These are phyloP conservation scores for Saksenaea oblongispora DNA, from an alignment of 371 early-diverging fungal genomes.

Conservation along the genomic window DNA sequence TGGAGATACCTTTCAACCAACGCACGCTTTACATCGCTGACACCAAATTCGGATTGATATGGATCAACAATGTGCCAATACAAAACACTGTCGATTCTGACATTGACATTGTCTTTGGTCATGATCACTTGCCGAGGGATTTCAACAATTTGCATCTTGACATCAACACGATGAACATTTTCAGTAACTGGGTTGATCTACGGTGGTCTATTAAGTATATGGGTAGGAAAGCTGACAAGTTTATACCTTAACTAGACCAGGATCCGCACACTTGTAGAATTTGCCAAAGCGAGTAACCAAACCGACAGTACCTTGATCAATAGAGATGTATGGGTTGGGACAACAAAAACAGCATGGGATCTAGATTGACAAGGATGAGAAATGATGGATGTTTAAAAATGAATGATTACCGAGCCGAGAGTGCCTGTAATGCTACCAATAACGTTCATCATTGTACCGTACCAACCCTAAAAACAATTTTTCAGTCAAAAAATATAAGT, in stretches of 20 bases:
- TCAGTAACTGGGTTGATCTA: constrained; percentile 76
- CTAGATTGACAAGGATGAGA: constrained; percentile 9
- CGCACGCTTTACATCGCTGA: constrained; percentile 73
- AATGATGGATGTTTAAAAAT: background rate
- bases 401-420: constrained; percentile 41
- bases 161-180: constrained; percentile 61
- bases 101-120: constrained; percentile 87
- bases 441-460: constrained; percentile 54
- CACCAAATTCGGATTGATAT: constrained; percentile 75
- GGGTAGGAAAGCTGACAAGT: background rate
- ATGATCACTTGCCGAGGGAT: constrained; percentile 82
- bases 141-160: constrained; percentile 75
- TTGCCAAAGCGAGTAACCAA: constrained; percentile 81
- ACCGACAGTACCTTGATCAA: constrained; percentile 76
- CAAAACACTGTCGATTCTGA: constrained; percentile 82
- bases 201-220: background rate
- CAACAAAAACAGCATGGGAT: constrained; percentile 55
- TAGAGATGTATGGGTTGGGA: constrained; percentile 76
- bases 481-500: background rate
- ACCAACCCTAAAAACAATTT: constrained; percentile 31
- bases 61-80: constrained; percentile 88
- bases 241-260: constrained; percentile 76
- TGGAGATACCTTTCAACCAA: constrained; percentile 66
- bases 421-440: constrained; percentile 45
- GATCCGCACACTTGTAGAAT: constrained; percentile 88